Conservation (phyloP, 192 early-diverging fungal species). For the Jimgerdemannia flammicorona region DNA sequence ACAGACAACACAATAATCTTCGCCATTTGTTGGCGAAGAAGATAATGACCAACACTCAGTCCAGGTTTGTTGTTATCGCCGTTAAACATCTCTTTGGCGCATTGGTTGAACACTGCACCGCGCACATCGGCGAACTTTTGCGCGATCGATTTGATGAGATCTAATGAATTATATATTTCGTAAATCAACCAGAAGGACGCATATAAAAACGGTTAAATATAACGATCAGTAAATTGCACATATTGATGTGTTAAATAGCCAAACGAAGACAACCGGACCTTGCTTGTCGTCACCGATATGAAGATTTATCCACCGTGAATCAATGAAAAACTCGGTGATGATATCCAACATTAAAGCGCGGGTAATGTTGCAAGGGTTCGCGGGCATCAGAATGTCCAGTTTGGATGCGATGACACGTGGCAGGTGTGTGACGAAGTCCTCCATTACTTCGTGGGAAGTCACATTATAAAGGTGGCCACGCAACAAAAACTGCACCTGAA, state of each 20-base stretch:
- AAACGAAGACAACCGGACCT: not conserved
- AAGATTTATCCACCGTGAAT: slow-evolving; percentile 27
- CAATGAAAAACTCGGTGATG: slow-evolving; percentile 43
- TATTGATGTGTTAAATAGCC: not conserved
- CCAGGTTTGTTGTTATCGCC: slow-evolving; percentile 24
- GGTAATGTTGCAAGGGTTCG: slow-evolving; percentile 47
- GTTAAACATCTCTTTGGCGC: slow-evolving; percentile 20
- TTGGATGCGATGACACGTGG: slow-evolving; percentile 31
- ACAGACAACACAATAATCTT: slow-evolving; percentile 23
- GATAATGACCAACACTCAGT: slow-evolving; percentile 28
- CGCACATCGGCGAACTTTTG: slow-evolving; percentile 32
- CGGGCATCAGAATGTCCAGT: slow-evolving; percentile 24
- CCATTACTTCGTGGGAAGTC: slow-evolving; percentile 32
- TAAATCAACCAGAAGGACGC: not conserved
- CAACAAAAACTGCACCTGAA: slow-evolving; percentile 70
- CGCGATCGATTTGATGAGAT: slow-evolving; percentile 16
- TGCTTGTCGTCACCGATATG: slow-evolving; percentile 1
- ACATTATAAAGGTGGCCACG: slow-evolving; percentile 54
- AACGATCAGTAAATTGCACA: not conserved
- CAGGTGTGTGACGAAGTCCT: slow-evolving; percentile 40
- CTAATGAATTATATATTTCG: not conserved
- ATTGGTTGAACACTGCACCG: slow-evolving; percentile 22
- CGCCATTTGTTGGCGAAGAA: slow-evolving; percentile 38
- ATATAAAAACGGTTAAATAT: not conserved
- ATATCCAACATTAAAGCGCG: slow-evolving; percentile 45